Conservation (phyloP, 1,284 basidiomycete genomes). For the Cutaneotrichosporon sp. region DNA sequence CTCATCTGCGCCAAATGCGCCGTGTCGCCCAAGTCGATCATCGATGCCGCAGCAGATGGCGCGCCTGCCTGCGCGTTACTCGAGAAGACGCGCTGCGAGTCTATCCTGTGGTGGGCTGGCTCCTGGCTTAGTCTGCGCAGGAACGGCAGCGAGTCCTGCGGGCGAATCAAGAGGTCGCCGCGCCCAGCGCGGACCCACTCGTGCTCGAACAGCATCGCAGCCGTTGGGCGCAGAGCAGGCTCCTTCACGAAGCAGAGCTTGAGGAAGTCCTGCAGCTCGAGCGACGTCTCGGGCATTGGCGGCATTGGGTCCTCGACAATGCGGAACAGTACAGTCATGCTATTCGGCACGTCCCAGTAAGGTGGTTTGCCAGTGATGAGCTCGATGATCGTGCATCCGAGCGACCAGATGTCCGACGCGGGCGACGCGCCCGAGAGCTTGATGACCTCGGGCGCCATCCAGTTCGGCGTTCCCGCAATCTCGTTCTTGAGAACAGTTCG, state of each 20-base stretch:
- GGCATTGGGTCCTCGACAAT: constrained; percentile 91
- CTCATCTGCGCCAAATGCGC: constrained; percentile 18
- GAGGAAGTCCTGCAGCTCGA: constrained; percentile 72
- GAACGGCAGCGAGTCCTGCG: constrained; percentile 92
- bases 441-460: constrained; percentile 97
- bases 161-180: constrained; percentile 54
- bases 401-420: constrained; percentile 72
- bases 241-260: constrained; percentile 84
- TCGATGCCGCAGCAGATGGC: constrained; percentile 20
- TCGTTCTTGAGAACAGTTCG: constrained; percentile 33
- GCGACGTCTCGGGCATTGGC: constrained; percentile 75
- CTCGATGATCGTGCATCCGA: constrained; percentile 91
- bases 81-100: constrained; percentile 55
- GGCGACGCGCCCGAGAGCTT: constrained; percentile 63
- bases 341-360: constrained; percentile 79
- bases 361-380: constrained; percentile 87
- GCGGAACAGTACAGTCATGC: constrained; percentile 92
- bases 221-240: constrained; percentile 72
- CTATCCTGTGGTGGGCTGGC: constrained; percentile 68
- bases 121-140: constrained; percentile 76
- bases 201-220: constrained; percentile 80
- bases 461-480: constrained; percentile 89
- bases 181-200: constrained; percentile 65
- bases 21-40: constrained; percentile 19
- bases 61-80: background rate